Base-by-base conservation (phyloP, 306 rosid genomes). In the Morella rubra region DNA sequence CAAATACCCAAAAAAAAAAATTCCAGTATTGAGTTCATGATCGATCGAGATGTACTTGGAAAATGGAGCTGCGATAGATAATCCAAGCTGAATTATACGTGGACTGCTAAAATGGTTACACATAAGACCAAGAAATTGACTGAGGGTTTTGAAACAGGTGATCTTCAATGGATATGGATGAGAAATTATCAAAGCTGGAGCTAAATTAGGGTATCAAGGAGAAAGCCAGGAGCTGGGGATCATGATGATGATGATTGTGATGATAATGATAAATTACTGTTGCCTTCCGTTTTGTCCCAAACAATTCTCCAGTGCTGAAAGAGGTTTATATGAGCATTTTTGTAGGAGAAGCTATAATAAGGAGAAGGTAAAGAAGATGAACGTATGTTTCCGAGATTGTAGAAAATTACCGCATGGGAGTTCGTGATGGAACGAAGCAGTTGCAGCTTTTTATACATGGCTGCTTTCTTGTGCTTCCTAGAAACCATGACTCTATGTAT, bases 391-490 rank as follows among this genome's bases (percentile, higher is more conserved):
- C 58, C 69, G 76, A 76, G 52, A 53, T 60, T 61, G 20, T 5
- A 72, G 77, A 82, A 27, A 27, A 27, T 83, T 72, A 90, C 94
- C 82, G 81, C 75, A 54, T 68, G 80, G 2, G 88, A 87, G 79
- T 75, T 59, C 37, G 86, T 85, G 84, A 85, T 75, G 73, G 91
- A 86, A 66, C 84, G 87, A 84, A 87, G 94, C 41, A 85, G 67
- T 65, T 86, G 90, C 67, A 90, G 77, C 75, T 86, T 87, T 79
- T 83, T 82, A 73, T 81, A 61, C 75, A 82, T n/a, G 60, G 78
- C 61, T 47, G 77, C 78, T 82, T 80, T 80, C 87, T 86, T 87
- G 79, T 87, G 84, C 81, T 66, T 76, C 69, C 77, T 87, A 69
- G 90, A 86, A 72, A 90, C 91, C 94, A 90, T 90, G 27, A 32